Percentiles rank a stretch among this genome's conserved stretches.
Conservation (phyloP, 257 asterid species). For the Marsdenia floribunda region DNA sequence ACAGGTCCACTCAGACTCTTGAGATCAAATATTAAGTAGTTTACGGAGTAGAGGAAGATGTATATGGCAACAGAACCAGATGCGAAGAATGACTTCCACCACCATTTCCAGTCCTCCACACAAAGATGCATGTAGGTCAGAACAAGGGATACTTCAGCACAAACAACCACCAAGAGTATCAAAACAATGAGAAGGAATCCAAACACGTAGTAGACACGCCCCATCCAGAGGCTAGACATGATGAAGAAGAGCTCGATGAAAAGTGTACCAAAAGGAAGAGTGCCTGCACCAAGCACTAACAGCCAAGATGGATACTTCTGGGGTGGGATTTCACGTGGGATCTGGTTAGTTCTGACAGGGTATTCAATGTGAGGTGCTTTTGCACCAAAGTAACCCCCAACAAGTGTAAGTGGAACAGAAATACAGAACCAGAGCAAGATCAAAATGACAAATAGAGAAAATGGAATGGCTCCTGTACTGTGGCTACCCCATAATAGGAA, state of each 20-base stretch:
- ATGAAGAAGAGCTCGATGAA: conserved; percentile 93
- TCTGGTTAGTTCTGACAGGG: conserved; percentile 78
- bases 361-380: conserved; percentile 73
- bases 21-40: conserved; percentile 68
- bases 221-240: conserved; percentile 93
- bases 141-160: conserved; percentile 88
- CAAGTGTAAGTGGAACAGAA: conserved; percentile 75
- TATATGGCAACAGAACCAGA: conserved; percentile 83
- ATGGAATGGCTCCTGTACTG: conserved; percentile 90
- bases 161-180: conserved; percentile 63
- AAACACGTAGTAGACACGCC: conserved; percentile 78
- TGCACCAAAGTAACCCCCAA: conserved; percentile 78
- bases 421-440: conserved; percentile 83
- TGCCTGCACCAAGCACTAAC: conserved; percentile 82
- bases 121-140: conserved; percentile 90
- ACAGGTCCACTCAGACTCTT: conserved; percentile 83
- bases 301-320: conserved; percentile 89
- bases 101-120: conserved; percentile 92
- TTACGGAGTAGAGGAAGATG: conserved; percentile 64
- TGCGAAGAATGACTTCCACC: conserved; percentile 95
- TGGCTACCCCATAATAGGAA: conserved; percentile 87
- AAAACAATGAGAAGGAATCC: conserved; percentile 70
- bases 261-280: conserved; percentile 93
- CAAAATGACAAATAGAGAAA: conserved; percentile 56
- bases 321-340: conserved; percentile 83